These are phyloP conservation scores for Arabidopsis suecica DNA, from an alignment of 345 rosid species.

Conservation along the genomic window DNA sequence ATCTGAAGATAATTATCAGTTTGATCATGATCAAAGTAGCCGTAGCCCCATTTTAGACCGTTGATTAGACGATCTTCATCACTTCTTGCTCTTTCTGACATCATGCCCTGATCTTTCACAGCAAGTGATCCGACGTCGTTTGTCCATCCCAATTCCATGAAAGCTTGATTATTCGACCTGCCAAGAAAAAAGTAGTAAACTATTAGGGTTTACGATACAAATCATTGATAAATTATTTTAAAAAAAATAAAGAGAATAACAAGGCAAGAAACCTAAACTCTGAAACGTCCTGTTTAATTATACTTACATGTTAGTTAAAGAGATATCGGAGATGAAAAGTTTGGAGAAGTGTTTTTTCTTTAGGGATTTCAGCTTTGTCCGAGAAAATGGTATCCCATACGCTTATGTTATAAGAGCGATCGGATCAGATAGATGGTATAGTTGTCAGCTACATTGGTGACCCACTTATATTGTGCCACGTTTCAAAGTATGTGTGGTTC, in stretches of 20 bases:
- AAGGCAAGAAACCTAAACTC: conserved; percentile 15
- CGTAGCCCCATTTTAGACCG: conserved; percentile 31
- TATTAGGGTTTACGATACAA: conserved; percentile 29
- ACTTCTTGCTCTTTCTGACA: conserved; percentile 4
- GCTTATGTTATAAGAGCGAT: conserved; percentile 23
- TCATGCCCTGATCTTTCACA: neutral
- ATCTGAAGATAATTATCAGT: conserved; percentile 30
- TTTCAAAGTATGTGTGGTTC: neutral
- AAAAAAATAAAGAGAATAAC: neutral
- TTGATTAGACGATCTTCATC: conserved; percentile 16
- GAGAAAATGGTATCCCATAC: neutral
- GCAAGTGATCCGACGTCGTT: conserved; percentile 27
- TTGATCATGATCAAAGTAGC: conserved; percentile 34
- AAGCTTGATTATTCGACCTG: conserved; percentile 38
- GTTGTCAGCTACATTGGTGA: conserved; percentile 18
- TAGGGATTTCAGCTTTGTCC: conserved; percentile 12
- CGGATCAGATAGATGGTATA: conserved; percentile 15
- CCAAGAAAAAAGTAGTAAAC: neutral
- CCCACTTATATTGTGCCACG: conserved; percentile 28
- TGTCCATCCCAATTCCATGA: conserved; percentile 43
- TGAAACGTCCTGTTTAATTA: neutral
- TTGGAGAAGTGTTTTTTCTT: neutral
- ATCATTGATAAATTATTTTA: too few relatives aligned
- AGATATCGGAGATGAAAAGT: neutral
- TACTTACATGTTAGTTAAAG: conserved; percentile 29